A percentile compares a stretch with the other conserved stretches of the same genome.
phyloP scores from a whole-genome alignment of 2,329 filamentous ascomycete species.

The Trichoderma oligosporum region DNA sequence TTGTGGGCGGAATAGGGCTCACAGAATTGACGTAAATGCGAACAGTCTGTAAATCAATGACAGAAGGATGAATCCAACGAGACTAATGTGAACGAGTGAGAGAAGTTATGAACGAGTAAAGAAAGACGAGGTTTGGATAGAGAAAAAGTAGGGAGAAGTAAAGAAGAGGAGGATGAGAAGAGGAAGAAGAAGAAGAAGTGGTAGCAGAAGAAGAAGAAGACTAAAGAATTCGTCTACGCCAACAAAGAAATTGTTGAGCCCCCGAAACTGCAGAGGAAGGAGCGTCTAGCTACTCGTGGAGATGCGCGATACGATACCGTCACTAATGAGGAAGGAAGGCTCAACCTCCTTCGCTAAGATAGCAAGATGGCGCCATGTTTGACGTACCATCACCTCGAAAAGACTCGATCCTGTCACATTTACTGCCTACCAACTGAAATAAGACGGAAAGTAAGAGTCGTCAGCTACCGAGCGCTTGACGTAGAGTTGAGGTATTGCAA shows the following conservation, averaged over 20 bases:
- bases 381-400: background rate
- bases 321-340: background rate
- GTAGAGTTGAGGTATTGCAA: too few relatives aligned
- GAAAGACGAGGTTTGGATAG: slow-evolving; percentile 18
- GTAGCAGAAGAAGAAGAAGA: slow-evolving; percentile 8
- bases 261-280: background rate
- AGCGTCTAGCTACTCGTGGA: background rate
- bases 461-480: background rate
- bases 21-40: slow-evolving; percentile 10
- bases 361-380: background rate
- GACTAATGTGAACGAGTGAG: background rate
- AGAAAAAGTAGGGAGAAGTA: background rate
- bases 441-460: background rate
- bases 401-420: background rate
- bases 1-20: slow-evolving; percentile 28
- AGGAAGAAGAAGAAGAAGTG: slow-evolving; percentile 13
- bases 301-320: background rate
- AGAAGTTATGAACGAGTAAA: slow-evolving; percentile 19
- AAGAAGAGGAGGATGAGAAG: slow-evolving; percentile 19
- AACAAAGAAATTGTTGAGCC: background rate
- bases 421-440: background rate
- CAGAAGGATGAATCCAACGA: slow-evolving; percentile 4
- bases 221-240: slow-evolving; percentile 2
- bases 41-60: background rate
- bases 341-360: background rate